Evolutionary conservation across 2,329 filamentous ascomycete species (phyloP), one percentile per base, ranked within the genome.

Genomic region (Macrophomina pseudophaseolina): DNA sequence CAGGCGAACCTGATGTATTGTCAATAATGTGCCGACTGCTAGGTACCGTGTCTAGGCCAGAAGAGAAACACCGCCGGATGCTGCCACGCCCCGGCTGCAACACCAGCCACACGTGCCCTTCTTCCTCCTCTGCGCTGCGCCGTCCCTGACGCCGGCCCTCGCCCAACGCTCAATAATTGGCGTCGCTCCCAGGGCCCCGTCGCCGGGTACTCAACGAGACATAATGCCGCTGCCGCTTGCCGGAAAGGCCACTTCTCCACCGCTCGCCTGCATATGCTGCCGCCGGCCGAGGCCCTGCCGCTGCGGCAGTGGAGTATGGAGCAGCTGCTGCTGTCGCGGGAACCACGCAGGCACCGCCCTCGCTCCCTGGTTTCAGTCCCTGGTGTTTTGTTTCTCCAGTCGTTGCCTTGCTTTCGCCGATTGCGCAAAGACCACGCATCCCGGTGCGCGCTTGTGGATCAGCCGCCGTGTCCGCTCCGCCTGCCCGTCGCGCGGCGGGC

Each of bases 121-220:
- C 32, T 44, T 18, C 48, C n/a, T n/a, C 32, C 44, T 12, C 48
- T 23, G 23, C 23, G 23, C 23, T 23, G 44, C 56, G 11, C 56
- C 38, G 58, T 62, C 58, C 58, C 42, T 62, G 58, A 16, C 58
- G 58, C 58, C 58, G 54, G 14, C 58, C n/a, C 16, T n/a, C 59
- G 52, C 46, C 56, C 56, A 60, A 60, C 56, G 56, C 42, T 64
- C 59, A 53, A 52, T 64, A 44, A 53, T 42, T 53, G 60, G 60
- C 60, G 33, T 44, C 38, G 46, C 38, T 53, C 60, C 60, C 60
- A 44, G 48, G 60, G 28, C 60, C 48, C 35, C 35, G 60, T 64
- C 48, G 48, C 28, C 60, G 60, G 60, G 60, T 51, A 53, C 60
- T 64, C 60, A 64, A 64, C 48, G 60, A 64, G 60, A 64, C 60